These are phyloP conservation scores for Violaceomyces palustris DNA, from an alignment of 1,284 basidiomycete species.

Conservation along the genomic window DNA sequence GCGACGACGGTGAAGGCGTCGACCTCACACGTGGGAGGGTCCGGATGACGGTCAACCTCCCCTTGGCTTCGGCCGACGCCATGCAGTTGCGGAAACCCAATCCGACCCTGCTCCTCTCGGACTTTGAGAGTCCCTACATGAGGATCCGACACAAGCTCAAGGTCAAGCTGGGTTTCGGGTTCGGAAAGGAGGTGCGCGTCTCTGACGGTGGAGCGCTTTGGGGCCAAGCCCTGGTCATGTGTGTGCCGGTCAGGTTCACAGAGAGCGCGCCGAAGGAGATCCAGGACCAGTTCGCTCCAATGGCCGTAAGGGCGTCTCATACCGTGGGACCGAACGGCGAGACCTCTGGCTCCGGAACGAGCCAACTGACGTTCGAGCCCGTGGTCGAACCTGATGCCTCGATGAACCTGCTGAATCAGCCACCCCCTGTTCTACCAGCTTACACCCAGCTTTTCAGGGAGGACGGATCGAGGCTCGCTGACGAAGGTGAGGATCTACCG, in stretches of 20 bases:
- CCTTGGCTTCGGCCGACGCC: conserved; percentile 30
- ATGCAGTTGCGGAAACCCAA: conserved; percentile 15
- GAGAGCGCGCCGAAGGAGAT: conserved; percentile 48
- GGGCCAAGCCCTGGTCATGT: conserved; percentile 49
- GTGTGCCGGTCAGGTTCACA: conserved; percentile 51
- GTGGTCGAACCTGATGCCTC: no score
- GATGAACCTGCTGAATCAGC: no score
- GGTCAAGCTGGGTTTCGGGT: conserved; percentile 50
- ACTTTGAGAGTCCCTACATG: conserved; percentile 50
- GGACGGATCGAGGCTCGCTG: conserved; percentile 49
- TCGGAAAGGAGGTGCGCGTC: conserved; percentile 25
- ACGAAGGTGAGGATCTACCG: conserved; percentile 50
- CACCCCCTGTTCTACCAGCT: conserved; percentile 46
- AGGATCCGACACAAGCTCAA: conserved; percentile 51
- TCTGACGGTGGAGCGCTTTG: no score
- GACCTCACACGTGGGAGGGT: conserved; percentile 42
- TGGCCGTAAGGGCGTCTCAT: no score
- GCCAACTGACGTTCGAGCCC: no score
- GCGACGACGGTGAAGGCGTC: conserved; percentile 46
- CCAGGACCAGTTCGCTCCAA: conserved; percentile 44
- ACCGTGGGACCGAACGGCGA: background rate
- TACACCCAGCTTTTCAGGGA: conserved; percentile 52
- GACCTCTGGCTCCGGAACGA: no score
- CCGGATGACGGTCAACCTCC: conserved; percentile 50
- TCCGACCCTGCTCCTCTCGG: conserved; percentile 41